Evolutionary conservation across 768 basidiomycete species (phyloP).

Genomic region (Xanthoconium stramineum): DNA sequence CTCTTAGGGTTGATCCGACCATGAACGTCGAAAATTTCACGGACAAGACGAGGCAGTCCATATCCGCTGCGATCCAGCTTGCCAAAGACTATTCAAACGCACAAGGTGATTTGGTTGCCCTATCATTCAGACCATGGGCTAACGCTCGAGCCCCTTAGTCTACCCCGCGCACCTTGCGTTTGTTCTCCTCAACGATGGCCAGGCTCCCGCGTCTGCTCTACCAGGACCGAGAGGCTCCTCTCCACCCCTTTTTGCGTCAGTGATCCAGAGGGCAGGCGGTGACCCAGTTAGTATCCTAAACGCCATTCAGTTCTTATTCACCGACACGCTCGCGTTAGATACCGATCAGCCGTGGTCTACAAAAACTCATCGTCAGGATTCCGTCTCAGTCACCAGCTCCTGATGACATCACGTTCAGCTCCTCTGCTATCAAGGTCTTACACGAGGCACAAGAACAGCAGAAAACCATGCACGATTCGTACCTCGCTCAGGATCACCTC

Average conservation of each 20-base stretch:
- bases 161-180: slow-evolving; percentile 82
- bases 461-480: slow-evolving; percentile 86
- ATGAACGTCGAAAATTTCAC: slow-evolving; percentile 72
- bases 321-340: slow-evolving; percentile 33
- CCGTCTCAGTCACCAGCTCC: slow-evolving; percentile 86
- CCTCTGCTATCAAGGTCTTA: slow-evolving; percentile 57
- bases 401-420: slow-evolving; percentile 67
- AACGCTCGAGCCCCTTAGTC: slow-evolving; percentile 40
- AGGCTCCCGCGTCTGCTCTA: slow-evolving; percentile 35
- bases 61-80: slow-evolving; percentile 71
- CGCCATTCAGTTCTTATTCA: background rate
- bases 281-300: slow-evolving; percentile 56
- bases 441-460: slow-evolving; percentile 73
- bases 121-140: background rate
- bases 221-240: slow-evolving; percentile 30
- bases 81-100: slow-evolving; percentile 83
- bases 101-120: slow-evolving; percentile 49
- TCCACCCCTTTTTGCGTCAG: slow-evolving; percentile 69
- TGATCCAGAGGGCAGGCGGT: slow-evolving; percentile 80
- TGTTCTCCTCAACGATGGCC: slow-evolving; percentile 71
- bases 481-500: slow-evolving; percentile 91
- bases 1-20: background rate
- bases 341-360: slow-evolving; percentile 64
- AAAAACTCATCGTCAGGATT: slow-evolving; percentile 74
- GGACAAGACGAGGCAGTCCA: slow-evolving; percentile 71